Conservation (phyloP, 352 stramenopile genomes). For the Pythium diclinum region DNA sequence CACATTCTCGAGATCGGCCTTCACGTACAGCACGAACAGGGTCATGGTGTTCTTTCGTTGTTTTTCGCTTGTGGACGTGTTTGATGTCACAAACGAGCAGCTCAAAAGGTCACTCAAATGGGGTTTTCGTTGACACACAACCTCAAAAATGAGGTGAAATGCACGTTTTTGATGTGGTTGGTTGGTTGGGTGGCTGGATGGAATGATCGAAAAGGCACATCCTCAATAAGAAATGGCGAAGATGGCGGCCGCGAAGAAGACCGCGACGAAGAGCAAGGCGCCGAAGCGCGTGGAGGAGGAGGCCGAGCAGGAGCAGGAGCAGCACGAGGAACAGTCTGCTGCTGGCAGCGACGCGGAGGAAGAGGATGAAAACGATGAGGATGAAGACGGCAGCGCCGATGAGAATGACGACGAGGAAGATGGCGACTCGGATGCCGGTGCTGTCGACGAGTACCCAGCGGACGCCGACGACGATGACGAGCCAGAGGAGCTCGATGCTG, state of each 20-base stretch:
- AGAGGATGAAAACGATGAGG: slow-evolving; percentile 7
- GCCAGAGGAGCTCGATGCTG: slow-evolving; percentile 49
- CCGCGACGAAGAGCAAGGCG: slow-evolving; percentile 15
- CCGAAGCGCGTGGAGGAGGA: slow-evolving; percentile 5
- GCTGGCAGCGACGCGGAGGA: slow-evolving; percentile 5
- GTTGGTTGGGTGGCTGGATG: slow-evolving; percentile 27
- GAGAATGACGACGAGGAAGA: slow-evolving; percentile 4
- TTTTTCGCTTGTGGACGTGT: neutral
- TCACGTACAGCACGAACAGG: slow-evolving; percentile 85
- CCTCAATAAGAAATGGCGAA: slow-evolving; percentile 21
- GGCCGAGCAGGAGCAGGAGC: slow-evolving; percentile 13
- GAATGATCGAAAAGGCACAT: slow-evolving; percentile 29
- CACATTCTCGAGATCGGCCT: slow-evolving; percentile 87
- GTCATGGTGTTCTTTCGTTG: slow-evolving; percentile 45
- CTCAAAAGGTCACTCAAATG: slow-evolving; percentile 12
- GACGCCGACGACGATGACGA: slow-evolving; percentile 30
- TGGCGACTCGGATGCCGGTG: slow-evolving; percentile 7
- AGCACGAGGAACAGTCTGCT: slow-evolving; percentile 9
- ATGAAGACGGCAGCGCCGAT: slow-evolving; percentile 15
- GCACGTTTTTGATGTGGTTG: slow-evolving; percentile 21
- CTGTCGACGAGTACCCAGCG: slow-evolving; percentile 22
- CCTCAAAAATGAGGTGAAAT: slow-evolving; percentile 22
- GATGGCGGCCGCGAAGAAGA: slow-evolving; percentile 9
- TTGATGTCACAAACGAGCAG: slow-evolving; percentile 13
- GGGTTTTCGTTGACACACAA: slow-evolving; percentile 3